Evolutionary conservation across 176 grass and related monocot species (phyloP).

Genomic region (Bolboschoenus planiculmis): DNA sequence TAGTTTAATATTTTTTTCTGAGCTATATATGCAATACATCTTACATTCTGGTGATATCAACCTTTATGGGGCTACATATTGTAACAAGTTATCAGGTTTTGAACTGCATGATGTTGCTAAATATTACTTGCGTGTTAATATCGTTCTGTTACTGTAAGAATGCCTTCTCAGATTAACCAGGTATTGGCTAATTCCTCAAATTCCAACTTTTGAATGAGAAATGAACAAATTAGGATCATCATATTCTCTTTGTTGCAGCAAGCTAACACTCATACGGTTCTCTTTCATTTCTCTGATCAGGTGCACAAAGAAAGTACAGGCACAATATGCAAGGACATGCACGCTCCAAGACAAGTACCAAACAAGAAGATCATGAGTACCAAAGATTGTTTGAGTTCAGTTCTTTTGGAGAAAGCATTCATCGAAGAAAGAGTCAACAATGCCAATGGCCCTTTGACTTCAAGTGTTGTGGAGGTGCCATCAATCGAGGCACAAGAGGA

Average conservation of each 20-base stretch:
- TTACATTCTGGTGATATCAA: background rate
- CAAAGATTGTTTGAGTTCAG: background rate
- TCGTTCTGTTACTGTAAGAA: background rate
- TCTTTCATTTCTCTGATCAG: background rate
- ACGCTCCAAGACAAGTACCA: background rate
- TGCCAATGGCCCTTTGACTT: background rate
- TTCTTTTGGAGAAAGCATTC: background rate
- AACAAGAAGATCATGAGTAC: slow-evolving; percentile 1
- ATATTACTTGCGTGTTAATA: background rate
- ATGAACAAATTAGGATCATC: background rate
- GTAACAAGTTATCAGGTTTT: background rate
- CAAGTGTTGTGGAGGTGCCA: background rate
- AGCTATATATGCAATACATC: background rate
- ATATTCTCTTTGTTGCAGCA: background rate
- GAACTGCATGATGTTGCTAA: background rate
- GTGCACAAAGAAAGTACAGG: background rate
- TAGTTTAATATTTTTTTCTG: background rate
- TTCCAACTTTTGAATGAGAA: background rate
- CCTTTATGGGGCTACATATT: background rate
- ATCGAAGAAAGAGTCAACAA: background rate
- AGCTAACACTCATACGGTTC: background rate
- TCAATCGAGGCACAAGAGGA: background rate
- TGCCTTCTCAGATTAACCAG: background rate
- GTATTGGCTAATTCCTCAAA: background rate
- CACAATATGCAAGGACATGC: background rate